phyloP scores from a whole-genome alignment of 129 eudicot species.

The Calendula officinalis region DNA sequence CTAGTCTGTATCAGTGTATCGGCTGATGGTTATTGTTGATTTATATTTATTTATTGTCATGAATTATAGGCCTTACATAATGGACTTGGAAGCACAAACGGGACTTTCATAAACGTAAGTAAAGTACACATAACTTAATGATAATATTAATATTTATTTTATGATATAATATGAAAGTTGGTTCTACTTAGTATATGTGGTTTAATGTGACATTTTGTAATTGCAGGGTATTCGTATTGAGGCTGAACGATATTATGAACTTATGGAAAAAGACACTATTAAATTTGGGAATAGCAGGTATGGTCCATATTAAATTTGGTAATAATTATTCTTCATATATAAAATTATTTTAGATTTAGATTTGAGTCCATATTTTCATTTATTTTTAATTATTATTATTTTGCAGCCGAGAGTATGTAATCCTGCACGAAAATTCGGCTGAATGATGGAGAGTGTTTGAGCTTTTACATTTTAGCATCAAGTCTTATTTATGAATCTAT shows the following conservation, averaged over 20 bases:
- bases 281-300: constrained; percentile 98
- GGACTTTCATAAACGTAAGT: constrained; percentile 84
- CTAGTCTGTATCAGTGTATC: too few relatives aligned
- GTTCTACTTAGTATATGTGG: constrained; percentile 9
- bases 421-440: constrained; percentile 82
- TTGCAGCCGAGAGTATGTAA: constrained; percentile 90
- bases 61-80: constrained; percentile 74
- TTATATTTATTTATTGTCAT: constrained; percentile 14
- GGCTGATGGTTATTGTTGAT: neutral
- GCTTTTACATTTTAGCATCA: constrained; percentile 14
- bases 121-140: constrained; percentile 15
- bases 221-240: constrained; percentile 82
- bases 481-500: constrained; percentile 15
- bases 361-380: neutral
- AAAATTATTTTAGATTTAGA: neutral
- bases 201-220: constrained; percentile 17
- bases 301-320: neutral
- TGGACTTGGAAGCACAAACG: constrained; percentile 99
- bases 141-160: neutral
- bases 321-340: neutral
- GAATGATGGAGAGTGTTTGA: constrained; percentile 28
- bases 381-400: neutral
- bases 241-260: constrained; percentile 88
- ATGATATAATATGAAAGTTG: neutral
- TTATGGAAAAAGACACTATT: constrained; percentile 76